A percentile compares a stretch with the other conserved stretches of the same genome.
phyloP scores from a whole-genome alignment of 495 filamentous ascomycete species.

The Hypoxylon crocopeplum region DNA sequence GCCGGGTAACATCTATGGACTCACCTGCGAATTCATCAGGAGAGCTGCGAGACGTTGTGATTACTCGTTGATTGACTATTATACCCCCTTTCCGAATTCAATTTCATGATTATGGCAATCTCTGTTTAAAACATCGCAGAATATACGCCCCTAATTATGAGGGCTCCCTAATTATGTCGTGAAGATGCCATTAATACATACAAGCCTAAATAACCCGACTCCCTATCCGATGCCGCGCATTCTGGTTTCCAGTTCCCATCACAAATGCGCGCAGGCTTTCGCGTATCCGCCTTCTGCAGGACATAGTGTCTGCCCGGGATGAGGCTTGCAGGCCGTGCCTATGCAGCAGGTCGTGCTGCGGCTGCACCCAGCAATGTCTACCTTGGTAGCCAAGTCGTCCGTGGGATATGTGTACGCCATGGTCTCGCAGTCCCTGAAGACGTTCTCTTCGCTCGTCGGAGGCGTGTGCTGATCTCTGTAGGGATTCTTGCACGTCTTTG shows the following conservation, averaged over 20 bases:
- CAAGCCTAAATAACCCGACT: neutral
- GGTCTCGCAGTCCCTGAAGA: constrained; percentile 22
- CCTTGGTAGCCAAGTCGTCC: constrained; percentile 27
- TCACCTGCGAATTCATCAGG: constrained; percentile 15
- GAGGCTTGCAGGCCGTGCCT: constrained; percentile 30
- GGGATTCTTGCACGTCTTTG: constrained; percentile 32
- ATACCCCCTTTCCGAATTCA: constrained; percentile 1
- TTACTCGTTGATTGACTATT: constrained; percentile 5
- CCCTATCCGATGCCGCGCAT: neutral
- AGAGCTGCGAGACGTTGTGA: constrained; percentile 21
- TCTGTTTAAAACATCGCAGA: neutral
- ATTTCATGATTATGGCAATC: neutral
- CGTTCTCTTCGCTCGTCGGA: constrained; percentile 1
- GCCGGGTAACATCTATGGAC: constrained; percentile 6
- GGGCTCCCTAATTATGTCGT: too few species aligned
- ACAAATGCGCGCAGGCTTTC: neutral
- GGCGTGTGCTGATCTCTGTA: constrained; percentile 18
- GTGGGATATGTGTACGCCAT: constrained; percentile 37
- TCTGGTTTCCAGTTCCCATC: too few species aligned
- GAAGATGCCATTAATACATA: neutral
- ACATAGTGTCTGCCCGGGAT: constrained; percentile 31
- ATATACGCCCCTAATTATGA: neutral
- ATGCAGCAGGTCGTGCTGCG: constrained; percentile 26
- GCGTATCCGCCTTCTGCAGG: constrained; percentile 14
- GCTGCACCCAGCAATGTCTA: constrained; percentile 29